phyloP scores from a whole-genome alignment of 1,284 basidiomycete species.

The Tylopilus sp. region DNA sequence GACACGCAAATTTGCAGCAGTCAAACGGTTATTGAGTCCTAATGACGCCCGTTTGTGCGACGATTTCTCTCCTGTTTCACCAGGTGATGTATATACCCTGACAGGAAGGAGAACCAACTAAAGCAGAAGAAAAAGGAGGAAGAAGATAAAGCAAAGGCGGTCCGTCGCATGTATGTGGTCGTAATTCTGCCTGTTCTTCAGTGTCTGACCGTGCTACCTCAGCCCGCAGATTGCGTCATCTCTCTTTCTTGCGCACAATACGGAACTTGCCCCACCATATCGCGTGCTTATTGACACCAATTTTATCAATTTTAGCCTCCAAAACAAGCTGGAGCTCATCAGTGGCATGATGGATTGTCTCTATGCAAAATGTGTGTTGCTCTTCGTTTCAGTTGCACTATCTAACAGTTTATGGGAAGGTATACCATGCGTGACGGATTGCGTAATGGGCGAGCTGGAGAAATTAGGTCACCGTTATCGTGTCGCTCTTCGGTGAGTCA shows the following conservation, averaged over 20 bases:
- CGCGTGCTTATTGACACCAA: conserved; percentile 98
- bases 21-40: conserved; percentile 95
- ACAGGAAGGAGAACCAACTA: conserved; percentile 76
- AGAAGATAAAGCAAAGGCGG: conserved; percentile 68
- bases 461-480: conserved; percentile 96
- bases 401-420: conserved; percentile 48
- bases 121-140: conserved; percentile 80
- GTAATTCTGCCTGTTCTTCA: conserved; percentile 8
- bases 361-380: conserved; percentile 90
- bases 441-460: conserved; percentile 97
- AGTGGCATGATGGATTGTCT: conserved; percentile 99
- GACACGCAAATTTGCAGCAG: conserved; percentile 91
- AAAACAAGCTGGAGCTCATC: conserved; percentile 96
- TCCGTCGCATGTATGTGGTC: conserved; percentile 64
- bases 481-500: conserved; percentile 80
- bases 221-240: conserved; percentile 85
- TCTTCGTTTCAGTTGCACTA: background rate
- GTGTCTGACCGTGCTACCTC: conserved; percentile 6
- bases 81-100: background rate
- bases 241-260: conserved; percentile 95
- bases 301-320: conserved; percentile 98
- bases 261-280: conserved; percentile 94
- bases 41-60: conserved; percentile 90
- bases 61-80: conserved; percentile 13
- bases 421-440: conserved; percentile 98